Base-by-base conservation (phyloP, 2,329 filamentous ascomycete genomes). In the Balansia obtecta region DNA sequence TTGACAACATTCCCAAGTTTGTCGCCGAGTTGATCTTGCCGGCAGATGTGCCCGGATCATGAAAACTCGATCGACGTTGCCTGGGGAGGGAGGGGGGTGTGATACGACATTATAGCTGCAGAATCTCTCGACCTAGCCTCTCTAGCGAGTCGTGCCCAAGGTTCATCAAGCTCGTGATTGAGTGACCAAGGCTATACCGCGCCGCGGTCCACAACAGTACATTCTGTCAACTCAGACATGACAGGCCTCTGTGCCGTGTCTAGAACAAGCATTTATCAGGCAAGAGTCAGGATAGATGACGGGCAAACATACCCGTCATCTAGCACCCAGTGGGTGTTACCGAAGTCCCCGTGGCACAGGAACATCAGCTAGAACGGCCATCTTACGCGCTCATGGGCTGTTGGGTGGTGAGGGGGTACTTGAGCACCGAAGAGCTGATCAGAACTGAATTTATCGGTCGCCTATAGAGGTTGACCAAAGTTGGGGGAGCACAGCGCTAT, bases 71-170 rank as follows among this genome's bases (percentile, higher is more conserved):
- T 73, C 2, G 71, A 75, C 49, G 61, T 75, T 45, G 71, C 68
- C 13, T 74, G 66, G 60, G 71, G 71, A 7, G 71, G 71, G 1
- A 72, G 71, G 6, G 71, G 71, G 1, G 72, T 71, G 71, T 64
- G 66, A 53, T 75, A 69, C 49, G 67, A 60, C 2, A 46, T 74
- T 9, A 68, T 73, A 0, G 67, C 72, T 47, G 67, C 63, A 0
- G 58, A 57, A 1, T 63, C 65, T 0, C 52, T 71, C 2, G 66
- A 67, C 0, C 50, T 72, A 50, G 50, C 8, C 58, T 74, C 16
- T 56, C 62, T 18, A 63, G 63, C 42, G 52, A 58, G 18, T 46
- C 67, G 41, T 65, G 63, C 5, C 47, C 60, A 0, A 59, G 64
- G 33, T 60, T 75, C 2, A 60, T 74, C 11, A 64, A 69, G 30